Evolutionary conservation across 2,329 filamentous ascomycete species (phyloP), one percentile per base, ranked within the genome.

Genomic region (Sporothrix luriei): DNA sequence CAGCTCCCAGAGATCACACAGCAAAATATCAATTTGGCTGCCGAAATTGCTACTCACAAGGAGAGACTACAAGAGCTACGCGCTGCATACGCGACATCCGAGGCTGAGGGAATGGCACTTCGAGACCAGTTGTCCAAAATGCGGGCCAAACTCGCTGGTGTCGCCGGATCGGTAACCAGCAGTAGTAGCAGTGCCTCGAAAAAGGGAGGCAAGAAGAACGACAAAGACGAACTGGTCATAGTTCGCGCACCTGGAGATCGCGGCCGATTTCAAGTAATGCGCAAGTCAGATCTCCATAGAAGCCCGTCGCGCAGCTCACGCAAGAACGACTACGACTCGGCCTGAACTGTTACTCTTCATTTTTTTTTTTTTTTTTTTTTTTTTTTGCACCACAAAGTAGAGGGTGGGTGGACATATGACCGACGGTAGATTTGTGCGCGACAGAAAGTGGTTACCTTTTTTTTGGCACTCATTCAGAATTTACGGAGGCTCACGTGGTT

Each of bases 241-340:
- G 73, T 74, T 10, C 69, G 73, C 49, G 72, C 40, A 24, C 59
- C 70, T 2, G 49, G 71, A 10, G 73, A 74, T 59, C 69, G 73
- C 0, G 71, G 73, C 0, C 57, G 71, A 29, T 71, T 74, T 48
- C 73, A 74, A 29, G 69, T 74, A 21, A 71, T 74, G 65, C 70
- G 62, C 52, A 74, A 72, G 57, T 72, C 70, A 4, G 70, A 72
- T 24, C 65, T 74, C 5, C 68, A 69, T 43, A 49, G 65, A 19
- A 73, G 72, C 43, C 64, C 69, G 19, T 73, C 72, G 21, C 48
- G 67, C 5, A 68, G 68, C 24, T 72, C 72, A 2, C 69, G 64
- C 21, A 73, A 69, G 40, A 62, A 68, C 2, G 52, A 68, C 40
- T 70, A 71, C 54, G 71, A 71, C 16, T 70, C 71, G 11, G 43